Evolutionary conservation across 2,329 filamentous ascomycete genomes (phyloP).

Genomic region (Aspergillus eucalypticola): DNA sequence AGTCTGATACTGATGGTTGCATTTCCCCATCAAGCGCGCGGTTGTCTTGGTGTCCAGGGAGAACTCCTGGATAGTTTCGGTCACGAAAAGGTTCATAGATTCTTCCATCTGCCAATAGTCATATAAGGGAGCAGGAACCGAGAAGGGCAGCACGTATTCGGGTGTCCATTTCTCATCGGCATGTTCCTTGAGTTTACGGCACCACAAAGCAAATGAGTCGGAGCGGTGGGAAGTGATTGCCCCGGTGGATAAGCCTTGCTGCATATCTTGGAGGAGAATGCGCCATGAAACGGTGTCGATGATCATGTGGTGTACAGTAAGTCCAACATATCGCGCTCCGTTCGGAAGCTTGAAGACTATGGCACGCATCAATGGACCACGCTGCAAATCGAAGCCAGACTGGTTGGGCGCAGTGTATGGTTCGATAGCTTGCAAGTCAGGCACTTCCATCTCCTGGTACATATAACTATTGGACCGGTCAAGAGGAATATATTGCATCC

Average conservation of each 20-base stretch:
- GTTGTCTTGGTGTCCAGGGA: background rate
- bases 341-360: conserved; percentile 5
- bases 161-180: conserved; percentile 20
- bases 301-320: conserved; percentile 15
- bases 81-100: conserved; percentile 59
- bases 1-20: conserved; percentile 14
- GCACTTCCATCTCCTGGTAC: background rate
- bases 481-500: background rate
- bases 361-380: background rate
- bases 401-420: background rate
- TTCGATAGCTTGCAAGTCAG: background rate
- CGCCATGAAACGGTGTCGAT: conserved; percentile 20
- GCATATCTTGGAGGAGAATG: conserved; percentile 15
- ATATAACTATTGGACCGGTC: background rate
- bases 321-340: background rate
- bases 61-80: conserved; percentile 22
- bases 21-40: conserved; percentile 10
- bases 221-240: conserved; percentile 44
- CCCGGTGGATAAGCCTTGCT: conserved; percentile 35
- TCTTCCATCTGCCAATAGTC: background rate
- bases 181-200: conserved; percentile 47
- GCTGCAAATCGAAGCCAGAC: background rate
- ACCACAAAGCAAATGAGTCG: conserved; percentile 13
- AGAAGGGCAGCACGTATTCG: background rate
- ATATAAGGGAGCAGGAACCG: background rate